These are phyloP conservation scores for Xylona heveae DNA, from an alignment of 495 filamentous ascomycete species.

Conservation along the genomic window DNA sequence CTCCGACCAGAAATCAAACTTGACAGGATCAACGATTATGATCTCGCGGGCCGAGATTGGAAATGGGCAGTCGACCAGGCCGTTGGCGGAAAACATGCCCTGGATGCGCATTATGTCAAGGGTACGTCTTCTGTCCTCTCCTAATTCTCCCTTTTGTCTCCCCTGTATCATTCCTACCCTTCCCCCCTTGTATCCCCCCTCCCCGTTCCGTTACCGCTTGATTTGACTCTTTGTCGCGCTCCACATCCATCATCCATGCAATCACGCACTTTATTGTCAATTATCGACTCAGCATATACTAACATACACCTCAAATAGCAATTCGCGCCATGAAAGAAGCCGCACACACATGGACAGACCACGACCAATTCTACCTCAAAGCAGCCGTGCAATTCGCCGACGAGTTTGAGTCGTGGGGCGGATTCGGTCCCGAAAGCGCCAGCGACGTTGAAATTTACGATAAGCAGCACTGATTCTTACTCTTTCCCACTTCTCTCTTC, in stretches of 20 bases:
- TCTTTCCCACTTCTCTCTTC: no score
- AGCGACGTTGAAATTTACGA: no score
- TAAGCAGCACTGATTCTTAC: no score
- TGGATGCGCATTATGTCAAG: conserved; percentile 71
- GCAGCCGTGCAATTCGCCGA: conserved; percentile 61
- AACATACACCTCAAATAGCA: conserved; percentile 16
- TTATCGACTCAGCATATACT: no score
- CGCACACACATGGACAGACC: conserved; percentile 67
- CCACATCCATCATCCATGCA: no score
- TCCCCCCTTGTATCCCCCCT: no score
- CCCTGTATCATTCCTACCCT: not conserved
- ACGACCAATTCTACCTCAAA: conserved; percentile 51
- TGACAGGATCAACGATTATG: conserved; percentile 35
- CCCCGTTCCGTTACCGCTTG: no score
- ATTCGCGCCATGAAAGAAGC: conserved; percentile 53
- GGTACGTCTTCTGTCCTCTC: no score
- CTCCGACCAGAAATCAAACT: conserved; percentile 47
- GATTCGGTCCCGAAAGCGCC: no score
- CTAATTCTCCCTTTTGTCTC: not conserved
- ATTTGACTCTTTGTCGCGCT: no score
- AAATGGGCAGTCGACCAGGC: conserved; percentile 48
- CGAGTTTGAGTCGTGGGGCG: conserved; percentile 59
- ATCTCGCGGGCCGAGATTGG: conserved; percentile 49
- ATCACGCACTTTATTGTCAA: no score
- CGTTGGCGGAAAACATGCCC: conserved; percentile 36